Percentiles rank a stretch among this genome's conserved stretches.
These are phyloP conservation scores for Juglanconis juglandina DNA, from an alignment of 2,329 filamentous ascomycete genomes.

Conservation along the genomic window DNA sequence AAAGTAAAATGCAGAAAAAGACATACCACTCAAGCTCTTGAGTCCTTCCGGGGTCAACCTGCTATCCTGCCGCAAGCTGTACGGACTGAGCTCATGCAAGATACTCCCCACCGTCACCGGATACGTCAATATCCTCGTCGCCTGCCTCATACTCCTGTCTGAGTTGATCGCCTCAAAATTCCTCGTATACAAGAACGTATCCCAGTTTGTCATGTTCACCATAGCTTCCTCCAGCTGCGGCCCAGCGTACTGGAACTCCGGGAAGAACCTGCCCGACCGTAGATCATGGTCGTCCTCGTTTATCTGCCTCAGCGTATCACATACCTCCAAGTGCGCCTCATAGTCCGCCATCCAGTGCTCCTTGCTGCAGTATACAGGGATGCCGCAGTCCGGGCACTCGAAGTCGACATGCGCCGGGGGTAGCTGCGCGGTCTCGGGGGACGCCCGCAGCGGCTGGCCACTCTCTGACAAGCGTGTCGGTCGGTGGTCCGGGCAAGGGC, in stretches of 20 bases:
- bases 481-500: slow-evolving; percentile 84
- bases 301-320: slow-evolving; percentile 84
- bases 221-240: slow-evolving; percentile 87
- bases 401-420: slow-evolving; percentile 83
- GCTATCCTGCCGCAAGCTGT: slow-evolving; percentile 70
- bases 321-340: slow-evolving; percentile 86
- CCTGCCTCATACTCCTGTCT: slow-evolving; percentile 86
- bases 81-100: slow-evolving; percentile 90
- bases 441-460: slow-evolving; percentile 58
- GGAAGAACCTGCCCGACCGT: slow-evolving; percentile 83
- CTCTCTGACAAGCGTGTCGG: slow-evolving; percentile 67
- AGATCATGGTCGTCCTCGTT: slow-evolving; percentile 98
- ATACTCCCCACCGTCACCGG: slow-evolving; percentile 88
- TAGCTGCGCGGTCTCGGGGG: slow-evolving; percentile 44
- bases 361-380: slow-evolving; percentile 90
- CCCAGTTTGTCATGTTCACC: slow-evolving; percentile 98
- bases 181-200: slow-evolving; percentile 90
- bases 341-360: slow-evolving; percentile 97
- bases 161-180: slow-evolving; percentile 89
- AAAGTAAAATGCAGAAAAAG: background rate
- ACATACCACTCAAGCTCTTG: slow-evolving; percentile 85
- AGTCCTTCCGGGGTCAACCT: slow-evolving; percentile 83
- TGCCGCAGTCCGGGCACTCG: slow-evolving; percentile 93
- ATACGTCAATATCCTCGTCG: slow-evolving; percentile 89
- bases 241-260: slow-evolving; percentile 88